Conservation (phyloP, 2,329 filamentous ascomycete genomes). For the Zelopaecilomyces penicillatus region DNA sequence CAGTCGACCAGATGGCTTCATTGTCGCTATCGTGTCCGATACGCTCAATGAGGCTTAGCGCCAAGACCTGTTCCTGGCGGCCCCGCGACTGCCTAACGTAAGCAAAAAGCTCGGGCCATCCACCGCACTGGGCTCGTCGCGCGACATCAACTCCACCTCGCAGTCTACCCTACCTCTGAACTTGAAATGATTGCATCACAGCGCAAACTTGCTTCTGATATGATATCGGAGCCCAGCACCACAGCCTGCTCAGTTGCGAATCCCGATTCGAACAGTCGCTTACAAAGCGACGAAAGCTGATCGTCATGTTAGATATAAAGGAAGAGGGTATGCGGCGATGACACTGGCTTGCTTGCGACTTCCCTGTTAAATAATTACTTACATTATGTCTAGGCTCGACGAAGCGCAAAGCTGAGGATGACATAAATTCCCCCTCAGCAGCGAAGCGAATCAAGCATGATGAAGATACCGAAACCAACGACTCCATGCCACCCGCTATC, state of each 20-base stretch:
- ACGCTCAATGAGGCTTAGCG: slow-evolving; percentile 24
- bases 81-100: background rate
- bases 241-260: background rate
- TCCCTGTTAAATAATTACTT: background rate
- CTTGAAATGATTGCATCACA: too few relatives aligned
- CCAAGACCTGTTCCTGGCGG: slow-evolving; percentile 2
- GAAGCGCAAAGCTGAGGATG: slow-evolving; percentile 68
- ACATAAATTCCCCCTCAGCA: slow-evolving; percentile 52
- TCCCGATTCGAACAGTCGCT: too few relatives aligned
- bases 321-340: slow-evolving; percentile 28
- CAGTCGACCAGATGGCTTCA: slow-evolving; percentile 8
- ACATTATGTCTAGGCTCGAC: slow-evolving; percentile 28
- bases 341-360: background rate
- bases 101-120: slow-evolving; percentile 5
- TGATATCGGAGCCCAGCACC: too few relatives aligned
- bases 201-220: too few relatives aligned
- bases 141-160: background rate
- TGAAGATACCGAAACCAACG: slow-evolving; percentile 17
- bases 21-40: slow-evolving; percentile 26
- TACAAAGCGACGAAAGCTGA: too few relatives aligned
- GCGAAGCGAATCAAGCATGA: slow-evolving; percentile 56
- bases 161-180: background rate
- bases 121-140: background rate
- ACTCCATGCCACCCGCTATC: slow-evolving; percentile 40
- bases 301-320: slow-evolving; percentile 22